Percentiles rank a stretch among this genome's conserved stretches.
These are phyloP conservation scores for Pseudogymnoascus sp. DNA, from an alignment of 2,329 filamentous ascomycete species.

Conservation along the genomic window DNA sequence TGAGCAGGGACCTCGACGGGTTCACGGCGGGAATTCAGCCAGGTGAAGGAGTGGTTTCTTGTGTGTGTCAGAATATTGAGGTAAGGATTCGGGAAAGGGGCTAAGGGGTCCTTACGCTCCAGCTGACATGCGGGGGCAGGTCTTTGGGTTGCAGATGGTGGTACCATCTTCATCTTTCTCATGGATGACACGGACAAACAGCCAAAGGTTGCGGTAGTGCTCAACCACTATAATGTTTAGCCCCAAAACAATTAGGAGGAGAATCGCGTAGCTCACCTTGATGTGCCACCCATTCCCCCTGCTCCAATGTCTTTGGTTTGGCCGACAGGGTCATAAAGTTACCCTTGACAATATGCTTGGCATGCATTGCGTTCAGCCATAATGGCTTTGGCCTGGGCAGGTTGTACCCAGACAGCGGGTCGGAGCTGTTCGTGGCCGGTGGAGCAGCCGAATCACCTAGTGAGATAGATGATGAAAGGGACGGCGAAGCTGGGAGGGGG, in stretches of 20 bases:
- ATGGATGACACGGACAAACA: slow-evolving; percentile 81
- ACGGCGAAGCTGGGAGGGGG: slow-evolving; percentile 54
- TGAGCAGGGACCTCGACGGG: slow-evolving; percentile 87
- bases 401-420: slow-evolving; percentile 51
- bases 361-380: slow-evolving; percentile 67
- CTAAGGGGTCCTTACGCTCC: slow-evolving; percentile 60
- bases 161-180: slow-evolving; percentile 71
- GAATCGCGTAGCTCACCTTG: slow-evolving; percentile 54
- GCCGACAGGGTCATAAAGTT: slow-evolving; percentile 96
- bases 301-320: slow-evolving; percentile 84
- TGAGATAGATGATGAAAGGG: slow-evolving; percentile 57
- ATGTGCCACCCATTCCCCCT: slow-evolving; percentile 92
- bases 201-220: slow-evolving; percentile 81
- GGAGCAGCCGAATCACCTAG: slow-evolving; percentile 47
- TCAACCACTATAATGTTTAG: slow-evolving; percentile 61
- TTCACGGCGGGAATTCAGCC: slow-evolving; percentile 80
- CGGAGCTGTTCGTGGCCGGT: slow-evolving; percentile 37
- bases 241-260: background rate
- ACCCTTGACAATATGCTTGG: slow-evolving; percentile 86
- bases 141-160: slow-evolving; percentile 74
- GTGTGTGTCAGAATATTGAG: slow-evolving; percentile 10
- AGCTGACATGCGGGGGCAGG: slow-evolving; percentile 88
- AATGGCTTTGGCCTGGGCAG: slow-evolving; percentile 60
- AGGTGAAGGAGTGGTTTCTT: slow-evolving; percentile 90
- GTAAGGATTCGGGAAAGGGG: background rate